phyloP scores from a whole-genome alignment of 805 yeast species.

The Monosporozyma unispora region DNA sequence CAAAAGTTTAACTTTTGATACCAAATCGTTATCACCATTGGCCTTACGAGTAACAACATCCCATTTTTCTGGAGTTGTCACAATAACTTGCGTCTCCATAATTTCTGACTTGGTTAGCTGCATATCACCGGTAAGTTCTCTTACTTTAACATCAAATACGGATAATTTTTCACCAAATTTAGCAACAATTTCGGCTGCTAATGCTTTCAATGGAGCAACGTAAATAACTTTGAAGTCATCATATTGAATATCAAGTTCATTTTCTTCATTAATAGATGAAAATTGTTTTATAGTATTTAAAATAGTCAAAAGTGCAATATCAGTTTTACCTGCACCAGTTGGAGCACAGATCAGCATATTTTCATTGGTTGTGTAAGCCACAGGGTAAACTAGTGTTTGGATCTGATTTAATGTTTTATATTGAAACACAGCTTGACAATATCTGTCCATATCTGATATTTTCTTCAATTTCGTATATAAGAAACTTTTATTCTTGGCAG shows the following conservation, averaged over 20 bases:
- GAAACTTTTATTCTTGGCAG: constrained; percentile 39
- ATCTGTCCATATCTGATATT: constrained; percentile 56
- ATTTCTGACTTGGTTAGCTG: constrained; percentile 78
- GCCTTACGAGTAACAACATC: constrained; percentile 94
- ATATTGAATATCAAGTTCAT: constrained; percentile 57
- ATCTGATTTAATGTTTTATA: constrained; percentile 74
- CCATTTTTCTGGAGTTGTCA: constrained; percentile 96
- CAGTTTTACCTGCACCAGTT: constrained; percentile 97
- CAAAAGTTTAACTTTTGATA: constrained; percentile 72
- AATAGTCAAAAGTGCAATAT: constrained; percentile 76
- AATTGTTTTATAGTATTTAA: constrained; percentile 71
- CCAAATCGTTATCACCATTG: constrained; percentile 77
- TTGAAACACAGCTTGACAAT: constrained; percentile 79
- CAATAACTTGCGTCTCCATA: constrained; percentile 73
- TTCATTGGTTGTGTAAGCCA: constrained; percentile 87
- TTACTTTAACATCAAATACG: constrained; percentile 79
- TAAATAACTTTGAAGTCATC: constrained; percentile 85
- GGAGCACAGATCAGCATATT: constrained; percentile 96
- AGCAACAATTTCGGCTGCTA: constrained; percentile 94
- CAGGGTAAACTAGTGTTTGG: constrained; percentile 85
- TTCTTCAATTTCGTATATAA: constrained; percentile 40
- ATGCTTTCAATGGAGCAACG: constrained; percentile 87
- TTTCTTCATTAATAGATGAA: constrained; percentile 42
- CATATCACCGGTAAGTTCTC: constrained; percentile 94
- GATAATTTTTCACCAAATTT: constrained; percentile 68